Evolutionary conservation across 805 yeast species (phyloP), one percentile per base, ranked within the genome.

Genomic region (Candida broadrunensis): DNA sequence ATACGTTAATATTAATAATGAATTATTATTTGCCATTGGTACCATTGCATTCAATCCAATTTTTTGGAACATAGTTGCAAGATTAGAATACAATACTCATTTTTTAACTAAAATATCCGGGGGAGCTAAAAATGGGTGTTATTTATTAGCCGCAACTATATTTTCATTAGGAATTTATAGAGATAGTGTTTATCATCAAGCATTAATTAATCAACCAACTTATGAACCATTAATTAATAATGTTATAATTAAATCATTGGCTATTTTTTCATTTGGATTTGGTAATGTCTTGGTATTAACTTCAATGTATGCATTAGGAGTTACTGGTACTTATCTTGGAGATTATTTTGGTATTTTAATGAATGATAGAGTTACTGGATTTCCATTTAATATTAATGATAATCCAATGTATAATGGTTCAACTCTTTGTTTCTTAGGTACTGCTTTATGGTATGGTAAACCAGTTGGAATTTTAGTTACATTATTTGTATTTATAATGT

Each of bases 401-500:
- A 91, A 93, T 64, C 99, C 99, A 49, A 93, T 93, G 99, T 93
- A 93, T 65, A 84, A 85, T 57, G 99, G 99, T 13, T 86, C 96
- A 8, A 78, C 90, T 17, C 68, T 91, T 50, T 81, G 95, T 38
- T 93, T 93, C 73, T 68, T 93, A 57, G 99, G 97, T 33, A 83
- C 95, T 32, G 91, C 95, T 3, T 72, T 93, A 50, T 85, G 83
- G 78, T 81, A 78, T 59, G 97, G 83, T 23, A 90, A 89, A 61
- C 95, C 97, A 24, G 85, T 96, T 1, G 99, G 99, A 19, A 55
- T 93, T 36, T 65, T 80, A 36, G 79, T 89, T 21, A 71, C 95
- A 33, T 70, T 71, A 2, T 67, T 87, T 48, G 99, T 93, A 5
- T 81, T 78, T 55, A 60, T 81, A 33, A 85, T 91, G 89, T 93